Evolutionary conservation across 2,329 filamentous ascomycete species (phyloP), one percentile per base, ranked within the genome.

Genomic region (Ceratocystiopsis brevicomis): DNA sequence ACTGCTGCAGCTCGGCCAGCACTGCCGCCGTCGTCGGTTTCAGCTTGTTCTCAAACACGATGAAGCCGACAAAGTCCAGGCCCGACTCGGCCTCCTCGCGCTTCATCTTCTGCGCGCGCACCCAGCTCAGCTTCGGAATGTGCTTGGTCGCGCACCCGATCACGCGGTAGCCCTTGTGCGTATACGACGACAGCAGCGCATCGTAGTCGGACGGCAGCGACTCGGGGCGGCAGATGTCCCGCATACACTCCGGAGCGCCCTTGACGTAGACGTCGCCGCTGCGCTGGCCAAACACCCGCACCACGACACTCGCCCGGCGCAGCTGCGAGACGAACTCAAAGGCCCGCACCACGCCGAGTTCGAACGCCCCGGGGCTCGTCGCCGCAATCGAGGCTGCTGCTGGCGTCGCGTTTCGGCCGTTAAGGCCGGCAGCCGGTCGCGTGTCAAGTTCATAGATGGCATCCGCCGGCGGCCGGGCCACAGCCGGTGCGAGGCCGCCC

Each of bases 21-120:
- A 95, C 81, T 1, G 70, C 71, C 1, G 82, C 71, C 0, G 88
- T 95, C 17, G 75, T 86, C 1, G 83, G 78, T 59, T 98, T 98
- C 48, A 98, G 65, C 61, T 98, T 98, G 63, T 98, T 98, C 62
- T 98, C 90, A 53, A 98, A 98, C 43, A 98, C 80, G 55, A 98
- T 96, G 61, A 98, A 98, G 6, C 90, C 90, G 34, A 87, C 71
- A 55, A 98, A 96, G 39, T 88, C 76, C 12, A 98, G 71, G 32
- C 77, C 69, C 3, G 74, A 80, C 59, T 98, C 90, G 10, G 82
- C 87, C 43, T 95, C 82, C 36, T 77, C 65, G 30, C 90, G 79
- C 52, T 77, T 81, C 79, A 96, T 87, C 63, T 93, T 94, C 55
- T 96, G 86, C 8, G 87, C 78, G 57, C 92, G 93, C 44, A 94